Base-by-base conservation (phyloP, 1,284 basidiomycete species). In the Acaromyces ingoldii region DNA sequence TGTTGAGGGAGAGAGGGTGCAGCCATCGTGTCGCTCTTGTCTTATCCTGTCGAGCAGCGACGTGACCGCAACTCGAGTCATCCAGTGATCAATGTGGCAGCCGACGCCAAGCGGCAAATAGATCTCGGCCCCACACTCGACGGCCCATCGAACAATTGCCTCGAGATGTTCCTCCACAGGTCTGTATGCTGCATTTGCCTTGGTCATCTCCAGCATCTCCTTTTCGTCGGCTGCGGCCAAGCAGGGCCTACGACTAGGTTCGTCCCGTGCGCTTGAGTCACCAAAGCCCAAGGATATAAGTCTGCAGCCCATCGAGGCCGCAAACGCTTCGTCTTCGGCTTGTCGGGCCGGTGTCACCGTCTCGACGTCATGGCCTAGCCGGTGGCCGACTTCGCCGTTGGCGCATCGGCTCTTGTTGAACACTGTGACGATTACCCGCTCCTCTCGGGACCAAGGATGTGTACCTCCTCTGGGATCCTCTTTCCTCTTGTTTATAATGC, bases 341-440 rank as follows among this genome's bases (percentile, higher is more conserved):
- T 22, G 30, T 26, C 42, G 19, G 13, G 34, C 17, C 19, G 4
- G n/a, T n/a, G 42, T 45, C 13, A 28, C 34, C 19, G n/a, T 31
- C 13, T 30, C 25, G 22, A 45, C 42, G 24, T 45, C 34, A 6
- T 22, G 42, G 4, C 34, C 34, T 4, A 45, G 25, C 24, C 15
- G 30, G 19, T 22, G 29, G n/a, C 25, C 42, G 3, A 28, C n/a
- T 13, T 45, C 17, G 17, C 42, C 42, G 25, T 45, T 45, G 17
- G 25, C 22, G 26, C 42, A 45, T 34, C 42, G 42, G 34, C 42
- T 45, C 24, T 45, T n/a, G 24, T 31, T 45, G 25, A 45, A 45
- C 2, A 45, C 42, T 10, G 42, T 45, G 4, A 45, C 42, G 25
- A 45, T 45, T 17, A 45, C 19, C 28, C 38, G 38, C 5, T n/a